Evolutionary conservation across 2,329 filamentous ascomycete genomes (phyloP).

Genomic region (Penicillium brasilianum): DNA sequence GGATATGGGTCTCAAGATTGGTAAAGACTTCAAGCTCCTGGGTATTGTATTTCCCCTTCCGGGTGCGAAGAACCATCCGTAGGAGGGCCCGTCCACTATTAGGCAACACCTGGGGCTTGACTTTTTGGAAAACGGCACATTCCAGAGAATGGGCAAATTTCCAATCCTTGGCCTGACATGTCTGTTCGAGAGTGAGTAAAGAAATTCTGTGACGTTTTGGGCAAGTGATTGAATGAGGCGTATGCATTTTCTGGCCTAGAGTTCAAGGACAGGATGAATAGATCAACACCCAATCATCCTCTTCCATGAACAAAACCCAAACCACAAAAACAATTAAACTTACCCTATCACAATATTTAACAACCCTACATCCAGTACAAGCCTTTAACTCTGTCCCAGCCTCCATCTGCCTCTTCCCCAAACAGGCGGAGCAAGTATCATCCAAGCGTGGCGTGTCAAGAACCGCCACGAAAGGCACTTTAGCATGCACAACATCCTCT

Average conservation of each 20-base stretch:
- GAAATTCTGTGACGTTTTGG: neutral
- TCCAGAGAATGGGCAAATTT: conserved; percentile 63
- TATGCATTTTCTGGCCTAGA: neutral
- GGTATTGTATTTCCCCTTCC: conserved; percentile 41
- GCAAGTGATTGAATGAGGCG: neutral
- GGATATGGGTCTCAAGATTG: conserved; percentile 54
- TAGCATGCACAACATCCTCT: conserved; percentile 55
- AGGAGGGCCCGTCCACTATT: conserved; percentile 62
- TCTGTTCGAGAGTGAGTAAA: conserved; percentile 42
- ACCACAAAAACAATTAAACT: conserved; percentile 25
- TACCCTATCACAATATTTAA: conserved; percentile 66
- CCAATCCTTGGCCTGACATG: conserved; percentile 66
- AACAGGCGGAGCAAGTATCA: conserved; percentile 65
- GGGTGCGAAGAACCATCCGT: conserved; percentile 55
- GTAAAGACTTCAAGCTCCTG: conserved; percentile 52
- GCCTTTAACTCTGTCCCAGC: conserved; percentile 49
- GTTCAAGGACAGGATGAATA: neutral
- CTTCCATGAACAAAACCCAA: neutral
- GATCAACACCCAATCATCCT: neutral
- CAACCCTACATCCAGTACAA: conserved; percentile 63
- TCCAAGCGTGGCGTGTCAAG: conserved; percentile 58
- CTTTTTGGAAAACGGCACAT: conserved; percentile 58
- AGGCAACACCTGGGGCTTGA: conserved; percentile 56
- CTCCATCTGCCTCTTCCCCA: conserved; percentile 44
- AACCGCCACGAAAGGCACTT: conserved; percentile 60